Evolutionary conservation across 2,329 filamentous ascomycete genomes (phyloP).

Genomic region (Colletotrichum tanaceti): DNA sequence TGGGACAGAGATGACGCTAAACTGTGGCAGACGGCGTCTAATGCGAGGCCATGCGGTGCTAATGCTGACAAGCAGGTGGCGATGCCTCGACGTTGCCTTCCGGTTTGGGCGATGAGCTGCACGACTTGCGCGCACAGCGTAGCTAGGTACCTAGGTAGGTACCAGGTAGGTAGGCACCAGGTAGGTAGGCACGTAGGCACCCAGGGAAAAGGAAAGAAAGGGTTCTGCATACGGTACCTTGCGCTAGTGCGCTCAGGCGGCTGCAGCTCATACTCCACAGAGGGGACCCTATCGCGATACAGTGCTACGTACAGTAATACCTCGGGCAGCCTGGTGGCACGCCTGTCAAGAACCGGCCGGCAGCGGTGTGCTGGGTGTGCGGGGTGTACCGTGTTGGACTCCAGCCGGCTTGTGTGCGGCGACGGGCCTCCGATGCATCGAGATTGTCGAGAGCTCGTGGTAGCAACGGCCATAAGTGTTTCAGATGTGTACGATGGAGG

Average conservation of each 20-base stretch:
- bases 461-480: conserved; percentile 19
- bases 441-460: conserved; percentile 17
- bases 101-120: not conserved
- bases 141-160: no score
- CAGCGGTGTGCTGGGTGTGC: not conserved
- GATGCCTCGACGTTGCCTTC: not conserved
- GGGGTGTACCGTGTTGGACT: conserved; percentile 19
- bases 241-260: conserved; percentile 15
- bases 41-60: conserved; percentile 11
- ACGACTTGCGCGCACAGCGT: no score
- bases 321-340: conserved; percentile 9
- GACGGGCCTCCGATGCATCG: conserved; percentile 24
- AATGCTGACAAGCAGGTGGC: conserved; percentile 8
- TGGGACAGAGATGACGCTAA: conserved; percentile 10
- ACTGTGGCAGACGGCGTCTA: conserved; percentile 5
- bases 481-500: conserved; percentile 14
- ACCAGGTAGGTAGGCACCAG: no score
- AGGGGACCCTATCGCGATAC: conserved; percentile 13
- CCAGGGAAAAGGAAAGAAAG: conserved; percentile 17
- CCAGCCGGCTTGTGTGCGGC: conserved; percentile 24
- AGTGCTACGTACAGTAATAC: no score
- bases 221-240: conserved; percentile 25
- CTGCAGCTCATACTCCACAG: conserved; percentile 29
- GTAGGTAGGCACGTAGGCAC: no score
- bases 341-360: conserved; percentile 12